Evolutionary conservation across 2,329 filamentous ascomycete genomes (phyloP).

Genomic region (Hypoxylon sp.): DNA sequence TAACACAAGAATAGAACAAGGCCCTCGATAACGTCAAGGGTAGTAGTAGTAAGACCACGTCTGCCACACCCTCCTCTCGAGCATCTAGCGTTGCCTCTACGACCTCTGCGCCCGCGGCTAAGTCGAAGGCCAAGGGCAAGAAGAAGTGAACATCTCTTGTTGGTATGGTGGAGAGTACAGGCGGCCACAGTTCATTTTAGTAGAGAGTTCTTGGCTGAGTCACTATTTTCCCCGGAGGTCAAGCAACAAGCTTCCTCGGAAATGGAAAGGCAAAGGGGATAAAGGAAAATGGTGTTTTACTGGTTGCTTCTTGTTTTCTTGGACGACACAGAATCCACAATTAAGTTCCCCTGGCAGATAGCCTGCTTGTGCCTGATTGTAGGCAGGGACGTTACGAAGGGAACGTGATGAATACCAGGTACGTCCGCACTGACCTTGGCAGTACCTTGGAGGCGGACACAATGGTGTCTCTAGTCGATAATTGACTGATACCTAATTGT

Average conservation of each 20-base stretch:
- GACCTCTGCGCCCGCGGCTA: conserved; percentile 65
- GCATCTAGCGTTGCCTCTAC: conserved; percentile 90
- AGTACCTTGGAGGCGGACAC: conserved; percentile 3
- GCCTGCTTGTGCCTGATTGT: not conserved
- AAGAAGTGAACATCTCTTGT: conserved; percentile 61
- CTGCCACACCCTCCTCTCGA: conserved; percentile 81
- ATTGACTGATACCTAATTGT: not conserved
- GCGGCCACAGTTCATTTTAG: not conserved
- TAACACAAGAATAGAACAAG: conserved; percentile 79
- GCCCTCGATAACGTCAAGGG: conserved; percentile 89
- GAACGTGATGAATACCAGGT: not conserved
- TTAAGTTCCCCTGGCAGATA: not conserved
- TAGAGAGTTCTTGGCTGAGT: not conserved
- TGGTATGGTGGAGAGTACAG: not conserved
- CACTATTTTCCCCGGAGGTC: not conserved
- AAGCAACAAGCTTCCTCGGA: conserved; percentile 13
- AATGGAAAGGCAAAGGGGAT: conserved; percentile 25
- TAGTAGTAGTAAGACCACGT: conserved; percentile 77
- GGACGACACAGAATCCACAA: conserved; percentile 9
- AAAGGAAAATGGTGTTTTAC: conserved; percentile 23
- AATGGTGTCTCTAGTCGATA: not conserved
- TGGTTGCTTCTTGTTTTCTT: conserved; percentile 20
- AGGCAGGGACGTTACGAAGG: not conserved
- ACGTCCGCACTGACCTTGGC: not conserved
- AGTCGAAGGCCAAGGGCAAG: conserved; percentile 65